phyloP scores from a whole-genome alignment of 2,329 filamentous ascomycete species.

The Pseudogymnoascus sp. region DNA sequence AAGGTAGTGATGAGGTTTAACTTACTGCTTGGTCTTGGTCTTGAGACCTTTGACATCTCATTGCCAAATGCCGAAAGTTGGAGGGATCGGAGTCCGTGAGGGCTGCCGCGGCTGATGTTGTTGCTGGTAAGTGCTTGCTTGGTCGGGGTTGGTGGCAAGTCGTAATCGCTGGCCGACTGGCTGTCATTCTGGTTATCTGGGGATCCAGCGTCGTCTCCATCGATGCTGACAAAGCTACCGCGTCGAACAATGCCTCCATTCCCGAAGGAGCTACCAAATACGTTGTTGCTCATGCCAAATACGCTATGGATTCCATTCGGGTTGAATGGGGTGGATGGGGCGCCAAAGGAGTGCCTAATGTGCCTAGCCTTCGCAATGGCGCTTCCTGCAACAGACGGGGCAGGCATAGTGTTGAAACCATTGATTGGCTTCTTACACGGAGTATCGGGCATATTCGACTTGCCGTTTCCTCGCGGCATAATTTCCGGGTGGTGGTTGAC shows the following conservation, averaged over 20 bases:
- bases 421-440: slow-evolving; percentile 82
- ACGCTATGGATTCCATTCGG: slow-evolving; percentile 42
- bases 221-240: slow-evolving; percentile 71
- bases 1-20: slow-evolving; percentile 25
- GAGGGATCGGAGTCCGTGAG: slow-evolving; percentile 22
- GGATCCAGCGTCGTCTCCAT: slow-evolving; percentile 48
- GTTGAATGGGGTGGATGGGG: slow-evolving; percentile 75
- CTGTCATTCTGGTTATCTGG: slow-evolving; percentile 52
- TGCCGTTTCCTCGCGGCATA: slow-evolving; percentile 47
- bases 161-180: slow-evolving; percentile 53
- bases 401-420: slow-evolving; percentile 58
- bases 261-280: slow-evolving; percentile 50
- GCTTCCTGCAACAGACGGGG: slow-evolving; percentile 46
- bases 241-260: slow-evolving; percentile 35
- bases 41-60: slow-evolving; percentile 18
- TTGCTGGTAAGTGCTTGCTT: slow-evolving; percentile 47
- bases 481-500: slow-evolving; percentile 72
- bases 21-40: slow-evolving; percentile 29
- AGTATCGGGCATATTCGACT: slow-evolving; percentile 78
- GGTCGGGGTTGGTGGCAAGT: slow-evolving; percentile 89
- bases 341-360: slow-evolving; percentile 65
- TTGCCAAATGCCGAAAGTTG: slow-evolving; percentile 21
- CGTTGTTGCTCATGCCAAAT: slow-evolving; percentile 47
- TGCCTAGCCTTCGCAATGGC: slow-evolving; percentile 52
- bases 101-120: slow-evolving; percentile 21